These are phyloP conservation scores for Cystobasidium onofrii DNA, from an alignment of 768 basidiomycete genomes.

Conservation along the genomic window DNA sequence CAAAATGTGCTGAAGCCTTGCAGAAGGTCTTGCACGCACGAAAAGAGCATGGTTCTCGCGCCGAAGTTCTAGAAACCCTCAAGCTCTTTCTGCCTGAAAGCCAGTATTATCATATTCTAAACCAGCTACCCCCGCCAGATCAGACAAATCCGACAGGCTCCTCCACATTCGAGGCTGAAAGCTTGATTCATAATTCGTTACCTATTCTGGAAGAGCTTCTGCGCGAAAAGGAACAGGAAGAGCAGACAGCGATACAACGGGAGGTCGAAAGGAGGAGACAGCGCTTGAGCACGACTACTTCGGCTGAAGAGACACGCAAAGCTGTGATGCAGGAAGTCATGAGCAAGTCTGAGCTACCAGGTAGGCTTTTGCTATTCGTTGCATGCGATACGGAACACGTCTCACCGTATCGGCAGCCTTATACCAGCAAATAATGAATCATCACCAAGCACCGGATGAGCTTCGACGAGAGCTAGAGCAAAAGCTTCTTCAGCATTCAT, in stretches of 20 bases:
- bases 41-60: constrained; percentile 55
- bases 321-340: constrained; percentile 39
- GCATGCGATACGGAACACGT: too few species aligned
- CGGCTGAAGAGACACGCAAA: constrained; percentile 40
- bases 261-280: constrained; percentile 72
- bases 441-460: constrained; percentile 68
- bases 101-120: constrained; percentile 56
- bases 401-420: constrained; percentile 56
- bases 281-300: constrained; percentile 53
- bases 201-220: constrained; percentile 66
- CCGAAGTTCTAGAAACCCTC: constrained; percentile 60
- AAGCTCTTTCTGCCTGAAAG: constrained; percentile 68
- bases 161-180: constrained; percentile 53
- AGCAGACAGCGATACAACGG: constrained; percentile 54
- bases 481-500: constrained; percentile 62
- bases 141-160: constrained; percentile 64
- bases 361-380: not conserved
- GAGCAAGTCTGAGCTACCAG: constrained; percentile 39
- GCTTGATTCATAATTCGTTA: constrained; percentile 61
- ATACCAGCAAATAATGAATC: constrained; percentile 72
- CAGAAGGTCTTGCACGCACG: constrained; percentile 66
- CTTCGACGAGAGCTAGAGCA: constrained; percentile 68
- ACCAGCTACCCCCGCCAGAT: constrained; percentile 63
- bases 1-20: constrained; percentile 69
- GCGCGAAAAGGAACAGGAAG: constrained; percentile 56